Conservation (phyloP, 306 rosid genomes). For the Corylus americana region DNA sequence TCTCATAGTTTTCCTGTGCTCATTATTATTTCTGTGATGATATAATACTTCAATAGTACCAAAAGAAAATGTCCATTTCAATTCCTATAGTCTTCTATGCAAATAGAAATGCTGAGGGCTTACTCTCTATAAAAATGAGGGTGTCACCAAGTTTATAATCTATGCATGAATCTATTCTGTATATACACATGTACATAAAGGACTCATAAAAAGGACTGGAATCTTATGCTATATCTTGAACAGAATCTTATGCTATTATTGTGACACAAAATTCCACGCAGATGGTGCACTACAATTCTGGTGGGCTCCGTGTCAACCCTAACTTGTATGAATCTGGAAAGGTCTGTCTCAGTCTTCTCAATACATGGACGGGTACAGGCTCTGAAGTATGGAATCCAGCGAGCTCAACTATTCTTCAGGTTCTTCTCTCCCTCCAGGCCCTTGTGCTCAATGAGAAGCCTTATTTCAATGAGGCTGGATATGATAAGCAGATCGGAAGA, state of each 20-base stretch:
- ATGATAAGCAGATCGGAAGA: conserved; percentile 83
- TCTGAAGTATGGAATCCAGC: conserved; percentile 88
- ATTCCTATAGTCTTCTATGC: background rate
- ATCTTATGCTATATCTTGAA: conserved; percentile 10
- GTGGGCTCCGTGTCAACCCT: conserved; percentile 87
- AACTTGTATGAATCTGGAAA: conserved; percentile 94
- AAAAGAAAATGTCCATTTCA: background rate
- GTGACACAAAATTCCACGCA: conserved; percentile 46
- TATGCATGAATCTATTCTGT: conserved; percentile 11
- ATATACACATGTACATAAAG: conserved; percentile 17
- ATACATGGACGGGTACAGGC: conserved; percentile 80
- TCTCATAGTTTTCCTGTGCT: conserved; percentile 17
- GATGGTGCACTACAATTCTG: conserved; percentile 84
- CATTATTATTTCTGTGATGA: conserved; percentile 6
- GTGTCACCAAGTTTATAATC: background rate
- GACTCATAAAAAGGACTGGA: conserved; percentile 19
- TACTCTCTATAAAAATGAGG: background rate
- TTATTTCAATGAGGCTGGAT: conserved; percentile 97
- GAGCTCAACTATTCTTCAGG: conserved; percentile 81
- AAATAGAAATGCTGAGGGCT: background rate
- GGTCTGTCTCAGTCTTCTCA: conserved; percentile 91
- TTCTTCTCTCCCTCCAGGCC: conserved; percentile 96
- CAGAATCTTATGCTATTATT: conserved; percentile 17
- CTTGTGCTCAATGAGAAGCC: conserved; percentile 97
- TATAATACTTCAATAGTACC: background rate